Evolutionary conservation across 1,284 basidiomycete genomes (phyloP), one percentile per base, ranked within the genome.

Genomic region (Trichosporon sp.): DNA sequence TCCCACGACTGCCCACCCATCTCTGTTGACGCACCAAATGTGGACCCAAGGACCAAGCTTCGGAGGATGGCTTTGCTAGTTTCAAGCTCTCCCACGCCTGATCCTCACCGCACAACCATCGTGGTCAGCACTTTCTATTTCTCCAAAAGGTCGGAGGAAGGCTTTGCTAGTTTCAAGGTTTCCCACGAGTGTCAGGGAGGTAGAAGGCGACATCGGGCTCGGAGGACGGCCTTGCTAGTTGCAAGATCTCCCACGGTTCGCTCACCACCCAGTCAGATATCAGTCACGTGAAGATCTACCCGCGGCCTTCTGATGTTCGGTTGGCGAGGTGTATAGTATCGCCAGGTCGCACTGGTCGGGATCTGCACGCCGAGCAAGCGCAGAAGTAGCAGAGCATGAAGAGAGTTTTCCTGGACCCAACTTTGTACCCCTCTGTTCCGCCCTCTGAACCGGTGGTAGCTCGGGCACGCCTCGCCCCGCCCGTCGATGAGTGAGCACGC

Each of bases 371-470:
- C 16, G 43, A 46, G 43, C 16, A 16, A 46, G 43, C 43, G 43
- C 8, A 16, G 16, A 46, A 16, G 16, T 6, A 46, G 16, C 40
- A 43, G 26, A 26, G 26, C 26, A 26, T 26, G n/a, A 46, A 46
- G 43, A 46, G 16, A 46, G 43, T 54, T 54, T 19, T 54, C 26
- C 51, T 54, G 21, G 51, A 54, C 51, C 48, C 51, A 54, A 26
- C 51, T 54, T 26, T 19, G 51, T 26, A 54, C 51, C 43, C n/a
- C 16, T 5, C 4, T 16, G 7, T 16, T 26, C 16, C 51, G 19
- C 19, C 19, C 8, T 26, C 19, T 46, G 43, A 11, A 14, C 43
- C 10, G 7, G 11, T 46, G 43, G 43, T 12, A 46, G 43, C 43
- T 46, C 43, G 14, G 12, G 43, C 43, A 46, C 43, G 16, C 43